These are phyloP conservation scores for Vigna nakashimae DNA, from an alignment of 306 rosid genomes.

Conservation along the genomic window DNA sequence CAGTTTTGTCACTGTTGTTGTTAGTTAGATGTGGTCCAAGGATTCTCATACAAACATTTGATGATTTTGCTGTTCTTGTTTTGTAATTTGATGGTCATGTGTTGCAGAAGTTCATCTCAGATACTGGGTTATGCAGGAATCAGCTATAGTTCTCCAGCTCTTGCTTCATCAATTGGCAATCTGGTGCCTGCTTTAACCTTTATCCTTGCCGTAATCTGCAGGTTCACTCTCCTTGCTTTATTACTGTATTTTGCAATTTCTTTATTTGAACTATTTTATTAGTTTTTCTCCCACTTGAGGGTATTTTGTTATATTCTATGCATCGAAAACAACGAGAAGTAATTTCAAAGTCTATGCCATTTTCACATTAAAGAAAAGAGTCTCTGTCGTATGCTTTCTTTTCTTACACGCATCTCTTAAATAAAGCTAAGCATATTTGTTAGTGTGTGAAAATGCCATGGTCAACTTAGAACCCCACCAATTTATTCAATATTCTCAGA, in stretches of 20 bases:
- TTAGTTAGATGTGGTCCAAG: not conserved
- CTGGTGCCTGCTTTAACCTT: conserved; percentile 92
- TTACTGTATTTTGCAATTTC: not conserved
- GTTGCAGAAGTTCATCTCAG: conserved; percentile 76
- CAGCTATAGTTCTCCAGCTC: conserved; percentile 83
- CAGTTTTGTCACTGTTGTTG: not conserved
- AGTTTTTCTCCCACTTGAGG: not conserved
- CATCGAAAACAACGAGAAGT: not conserved
- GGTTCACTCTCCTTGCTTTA: conserved; percentile 51
- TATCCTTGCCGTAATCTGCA: conserved; percentile 79
- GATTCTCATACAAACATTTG: not conserved
- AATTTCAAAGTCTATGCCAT: not conserved
- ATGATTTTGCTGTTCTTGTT: not conserved
- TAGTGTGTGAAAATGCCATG: conserved; percentile 1
- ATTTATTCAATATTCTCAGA: not conserved
- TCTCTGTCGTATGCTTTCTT: not conserved
- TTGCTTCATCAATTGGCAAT: conserved; percentile 88
- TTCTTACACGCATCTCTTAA: conserved; percentile 9
- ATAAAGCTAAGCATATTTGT: not conserved
- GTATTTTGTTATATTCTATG: not conserved
- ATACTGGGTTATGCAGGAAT: conserved; percentile 75
- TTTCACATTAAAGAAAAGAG: too few relatives aligned
- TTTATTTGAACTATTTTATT: too few relatives aligned
- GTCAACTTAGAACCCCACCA: not conserved
- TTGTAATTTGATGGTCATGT: conserved; percentile 2